Evolutionary conservation across 78 protist species (phyloP).

Genomic region (Dictyostelium intermedium): DNA sequence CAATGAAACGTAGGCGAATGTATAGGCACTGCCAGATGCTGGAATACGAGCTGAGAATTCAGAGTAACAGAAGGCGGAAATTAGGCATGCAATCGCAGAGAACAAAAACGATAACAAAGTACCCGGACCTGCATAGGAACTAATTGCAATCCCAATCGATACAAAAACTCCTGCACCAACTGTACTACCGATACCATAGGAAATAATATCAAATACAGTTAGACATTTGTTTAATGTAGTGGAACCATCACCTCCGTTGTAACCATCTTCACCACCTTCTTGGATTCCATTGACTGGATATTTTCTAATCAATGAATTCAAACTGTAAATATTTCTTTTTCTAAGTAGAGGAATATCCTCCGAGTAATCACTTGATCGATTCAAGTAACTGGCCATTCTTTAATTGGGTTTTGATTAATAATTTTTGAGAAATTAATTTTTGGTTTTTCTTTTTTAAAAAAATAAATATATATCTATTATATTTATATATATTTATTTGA

Average conservation of each 20-base stretch:
- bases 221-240: conserved; percentile 45
- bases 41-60: conserved; percentile 81
- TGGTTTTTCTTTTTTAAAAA: not conserved
- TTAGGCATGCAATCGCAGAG: conserved; percentile 55
- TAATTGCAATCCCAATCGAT: conserved; percentile 78
- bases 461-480: not conserved
- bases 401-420: not conserved
- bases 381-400: conserved; percentile 7
- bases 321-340: not conserved
- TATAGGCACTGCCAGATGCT: conserved; percentile 85
- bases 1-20: conserved; percentile 72
- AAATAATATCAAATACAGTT: conserved; percentile 69
- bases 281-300: not conserved
- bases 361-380: not conserved
- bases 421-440: not conserved
- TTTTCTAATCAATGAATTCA: conserved; percentile 12
- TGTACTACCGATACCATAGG: conserved; percentile 81
- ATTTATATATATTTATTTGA: not conserved
- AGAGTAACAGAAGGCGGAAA: conserved; percentile 81
- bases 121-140: conserved; percentile 82
- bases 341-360: not conserved
- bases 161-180: conserved; percentile 90
- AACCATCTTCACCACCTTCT: not conserved
- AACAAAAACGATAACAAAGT: conserved; percentile 72
- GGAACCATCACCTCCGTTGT: not conserved